Evolutionary conservation across 2,329 filamentous ascomycete genomes (phyloP).

Genomic region (Chrysoporthe puriensis): DNA sequence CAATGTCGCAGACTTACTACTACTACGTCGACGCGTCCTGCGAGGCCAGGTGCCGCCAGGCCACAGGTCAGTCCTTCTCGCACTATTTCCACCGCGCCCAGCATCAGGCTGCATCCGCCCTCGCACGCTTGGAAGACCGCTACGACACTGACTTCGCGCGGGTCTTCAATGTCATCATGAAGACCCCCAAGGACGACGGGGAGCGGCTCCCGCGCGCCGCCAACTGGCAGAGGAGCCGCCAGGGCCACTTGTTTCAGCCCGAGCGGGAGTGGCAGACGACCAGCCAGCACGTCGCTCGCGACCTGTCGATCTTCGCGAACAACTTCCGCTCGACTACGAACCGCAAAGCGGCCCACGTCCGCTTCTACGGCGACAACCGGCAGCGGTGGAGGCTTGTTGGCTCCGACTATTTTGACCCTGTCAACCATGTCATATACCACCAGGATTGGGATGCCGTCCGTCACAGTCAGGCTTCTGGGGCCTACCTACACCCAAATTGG

Average conservation of each 20-base stretch:
- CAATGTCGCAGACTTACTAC: neutral
- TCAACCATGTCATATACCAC: conserved; percentile 16
- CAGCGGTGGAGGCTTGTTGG: conserved; percentile 7
- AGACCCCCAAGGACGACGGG: conserved; percentile 5
- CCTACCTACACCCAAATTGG: neutral
- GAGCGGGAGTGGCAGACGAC: conserved; percentile 15
- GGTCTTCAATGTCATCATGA: conserved; percentile 26
- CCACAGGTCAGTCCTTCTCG: conserved; percentile 10
- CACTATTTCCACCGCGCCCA: conserved; percentile 18
- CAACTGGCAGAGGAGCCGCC: conserved; percentile 15
- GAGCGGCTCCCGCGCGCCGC: neutral
- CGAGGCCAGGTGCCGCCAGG: conserved; percentile 18
- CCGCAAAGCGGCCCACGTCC: conserved; percentile 8
- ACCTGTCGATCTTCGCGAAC: conserved; percentile 10
- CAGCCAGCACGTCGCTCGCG: conserved; percentile 9
- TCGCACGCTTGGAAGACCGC: conserved; percentile 10
- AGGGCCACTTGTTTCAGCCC: neutral
- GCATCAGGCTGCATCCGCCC: conserved; percentile 11
- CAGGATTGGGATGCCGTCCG: neutral
- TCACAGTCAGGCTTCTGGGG: conserved; percentile 14
- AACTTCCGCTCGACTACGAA: conserved; percentile 2
- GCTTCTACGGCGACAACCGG: conserved; percentile 17
- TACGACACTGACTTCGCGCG: conserved; percentile 21
- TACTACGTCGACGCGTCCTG: conserved; percentile 27
- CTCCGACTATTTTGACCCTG: conserved; percentile 13